Evolutionary conservation across 306 rosid genomes (phyloP).

Genomic region (Delonix regia): DNA sequence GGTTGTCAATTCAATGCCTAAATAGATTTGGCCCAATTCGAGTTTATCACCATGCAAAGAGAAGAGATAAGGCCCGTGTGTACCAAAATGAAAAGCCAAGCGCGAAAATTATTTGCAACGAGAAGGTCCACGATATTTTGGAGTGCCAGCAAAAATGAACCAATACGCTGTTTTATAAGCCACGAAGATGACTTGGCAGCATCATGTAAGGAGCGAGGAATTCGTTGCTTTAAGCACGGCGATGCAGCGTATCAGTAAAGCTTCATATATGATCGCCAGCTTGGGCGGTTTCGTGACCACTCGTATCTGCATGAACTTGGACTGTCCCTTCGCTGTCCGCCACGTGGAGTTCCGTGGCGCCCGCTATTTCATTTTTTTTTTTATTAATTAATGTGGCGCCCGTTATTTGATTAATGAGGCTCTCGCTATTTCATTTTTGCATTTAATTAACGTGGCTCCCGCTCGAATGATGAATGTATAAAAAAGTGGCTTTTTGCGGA

Average conservation of each 20-base stretch:
- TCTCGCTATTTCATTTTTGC: conserved; percentile 9
- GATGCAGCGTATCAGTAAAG: conserved; percentile 2
- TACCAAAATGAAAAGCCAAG: not conserved
- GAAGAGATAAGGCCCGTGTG: not conserved
- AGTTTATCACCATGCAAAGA: not conserved
- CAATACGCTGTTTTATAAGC: not conserved
- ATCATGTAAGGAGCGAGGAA: not conserved
- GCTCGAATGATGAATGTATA: not conserved
- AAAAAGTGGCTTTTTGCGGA: conserved; percentile 32
- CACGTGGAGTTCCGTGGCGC: conserved; percentile 55
- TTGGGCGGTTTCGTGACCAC: conserved; percentile 21
- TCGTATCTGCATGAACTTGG: not conserved
- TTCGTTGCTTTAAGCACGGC: not conserved
- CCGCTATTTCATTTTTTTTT: conserved; percentile 1
- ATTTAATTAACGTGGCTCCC: not conserved
- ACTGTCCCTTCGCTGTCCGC: conserved; percentile 25
- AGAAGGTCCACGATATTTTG: not conserved
- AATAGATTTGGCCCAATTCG: not conserved
- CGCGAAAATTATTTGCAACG: not conserved
- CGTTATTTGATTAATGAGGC: not conserved
- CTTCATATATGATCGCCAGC: not conserved
- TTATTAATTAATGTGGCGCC: too few species aligned
- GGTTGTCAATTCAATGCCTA: not conserved
- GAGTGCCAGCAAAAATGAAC: not conserved
- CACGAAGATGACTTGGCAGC: not conserved